These are phyloP conservation scores for Pulveroboletus ravenelii DNA, from an alignment of 768 basidiomycete species.

Conservation along the genomic window DNA sequence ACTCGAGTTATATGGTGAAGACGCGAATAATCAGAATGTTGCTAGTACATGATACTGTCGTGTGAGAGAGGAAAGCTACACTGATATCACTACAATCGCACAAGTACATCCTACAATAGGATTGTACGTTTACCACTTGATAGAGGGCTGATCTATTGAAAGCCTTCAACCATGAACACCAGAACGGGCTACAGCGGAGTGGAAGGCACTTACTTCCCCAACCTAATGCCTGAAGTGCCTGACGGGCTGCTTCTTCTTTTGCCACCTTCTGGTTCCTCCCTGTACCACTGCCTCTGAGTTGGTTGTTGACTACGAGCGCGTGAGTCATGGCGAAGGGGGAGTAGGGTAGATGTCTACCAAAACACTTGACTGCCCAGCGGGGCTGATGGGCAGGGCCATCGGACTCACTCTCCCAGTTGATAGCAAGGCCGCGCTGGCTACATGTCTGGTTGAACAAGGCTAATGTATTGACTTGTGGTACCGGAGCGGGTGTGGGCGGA, in stretches of 20 bases:
- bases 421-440: constrained; percentile 37
- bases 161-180: constrained; percentile 7
- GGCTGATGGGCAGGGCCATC: constrained; percentile 52
- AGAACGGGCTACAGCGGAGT: background rate
- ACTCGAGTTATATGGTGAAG: background rate
- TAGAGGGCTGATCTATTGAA: constrained; percentile 4
- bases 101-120: background rate
- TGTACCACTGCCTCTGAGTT: constrained; percentile 44
- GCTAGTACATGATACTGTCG: background rate
- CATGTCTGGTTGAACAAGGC: constrained; percentile 53
- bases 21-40: background rate
- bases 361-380: constrained; percentile 52
- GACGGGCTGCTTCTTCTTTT: constrained; percentile 63
- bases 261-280: constrained; percentile 63
- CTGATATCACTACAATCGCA: constrained; percentile 2
- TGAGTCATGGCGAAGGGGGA: background rate
- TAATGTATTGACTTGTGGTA: constrained; percentile 35
- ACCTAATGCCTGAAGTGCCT: constrained; percentile 49
- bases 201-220: constrained; percentile 38
- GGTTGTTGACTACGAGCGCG: constrained; percentile 42
- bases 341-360: constrained; percentile 36
- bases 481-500: constrained; percentile 18
- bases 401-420: constrained; percentile 47
- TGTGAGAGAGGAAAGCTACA: background rate
- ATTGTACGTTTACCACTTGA: background rate